Evolutionary conservation across 2,329 filamentous ascomycete genomes (phyloP).

Genomic region (Fusarium sp.): DNA sequence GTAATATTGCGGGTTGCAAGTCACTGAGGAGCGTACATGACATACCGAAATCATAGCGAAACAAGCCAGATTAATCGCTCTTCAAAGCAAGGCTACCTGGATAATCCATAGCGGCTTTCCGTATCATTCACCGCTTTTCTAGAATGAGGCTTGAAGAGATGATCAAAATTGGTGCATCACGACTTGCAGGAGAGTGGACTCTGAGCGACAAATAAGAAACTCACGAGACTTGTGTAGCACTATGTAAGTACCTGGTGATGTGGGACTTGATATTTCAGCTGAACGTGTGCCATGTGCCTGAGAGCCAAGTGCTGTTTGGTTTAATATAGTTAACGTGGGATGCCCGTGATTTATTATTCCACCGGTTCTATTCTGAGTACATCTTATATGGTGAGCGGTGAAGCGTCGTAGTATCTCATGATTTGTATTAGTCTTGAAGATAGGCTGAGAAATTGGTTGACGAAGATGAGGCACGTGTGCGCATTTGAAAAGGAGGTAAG

Average conservation of each 20-base stretch:
- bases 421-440: neutral
- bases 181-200: slow-evolving; percentile 25
- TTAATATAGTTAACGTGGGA: neutral
- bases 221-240: slow-evolving; percentile 3
- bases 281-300: slow-evolving; percentile 29
- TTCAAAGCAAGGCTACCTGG: neutral
- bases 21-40: neutral
- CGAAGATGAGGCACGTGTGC: slow-evolving; percentile 23
- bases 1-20: neutral
- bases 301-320: slow-evolving; percentile 11
- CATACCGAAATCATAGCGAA: slow-evolving; percentile 1
- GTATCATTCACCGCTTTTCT: slow-evolving; percentile 37
- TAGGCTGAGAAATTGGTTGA: neutral
- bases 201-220: slow-evolving; percentile 19
- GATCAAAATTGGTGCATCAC: slow-evolving; percentile 6
- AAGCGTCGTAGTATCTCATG: neutral
- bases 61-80: slow-evolving; percentile 2
- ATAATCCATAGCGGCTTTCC: slow-evolving; percentile 18
- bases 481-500: neutral
- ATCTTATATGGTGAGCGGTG: slow-evolving; percentile 3
- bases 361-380: neutral
- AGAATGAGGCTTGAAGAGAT: slow-evolving; percentile 25
- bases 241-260: slow-evolving; percentile 13
- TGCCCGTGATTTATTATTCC: slow-evolving; percentile 21
- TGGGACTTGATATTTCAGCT: slow-evolving; percentile 10